These are phyloP conservation scores for Pseudogymnoascus sp. DNA, from an alignment of 2,329 filamentous ascomycete genomes.

Conservation along the genomic window DNA sequence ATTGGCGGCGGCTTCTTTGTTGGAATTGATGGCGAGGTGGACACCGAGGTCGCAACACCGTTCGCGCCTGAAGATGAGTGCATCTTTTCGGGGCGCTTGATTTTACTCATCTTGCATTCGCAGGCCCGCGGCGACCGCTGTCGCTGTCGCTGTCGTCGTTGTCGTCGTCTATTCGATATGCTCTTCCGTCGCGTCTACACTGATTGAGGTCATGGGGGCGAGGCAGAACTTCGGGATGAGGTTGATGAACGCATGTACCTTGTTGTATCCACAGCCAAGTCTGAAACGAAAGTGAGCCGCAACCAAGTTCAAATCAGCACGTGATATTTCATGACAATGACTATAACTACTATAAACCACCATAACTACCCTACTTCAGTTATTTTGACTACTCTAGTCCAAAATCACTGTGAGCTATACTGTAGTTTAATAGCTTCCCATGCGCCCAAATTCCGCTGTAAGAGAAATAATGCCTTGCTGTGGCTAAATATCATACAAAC, in stretches of 20 bases:
- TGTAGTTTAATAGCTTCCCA: neutral
- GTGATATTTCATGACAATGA: neutral
- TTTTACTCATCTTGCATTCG: slow-evolving; percentile 8
- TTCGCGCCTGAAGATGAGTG: slow-evolving; percentile 5
- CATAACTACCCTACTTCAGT: neutral
- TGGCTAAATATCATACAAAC: slow-evolving; percentile 38
- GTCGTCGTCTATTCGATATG: slow-evolving; percentile 4
- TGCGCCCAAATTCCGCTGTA: neutral
- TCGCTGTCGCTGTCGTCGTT: neutral
- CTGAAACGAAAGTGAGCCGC: neutral
- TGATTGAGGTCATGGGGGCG: slow-evolving; percentile 7
- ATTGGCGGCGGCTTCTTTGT: slow-evolving; percentile 44
- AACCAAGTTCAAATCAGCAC: neutral
- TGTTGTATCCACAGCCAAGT: slow-evolving; percentile 7
- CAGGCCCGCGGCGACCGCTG: slow-evolving; percentile 4
- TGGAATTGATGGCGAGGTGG: slow-evolving; percentile 42
- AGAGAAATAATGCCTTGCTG: slow-evolving; percentile 4
- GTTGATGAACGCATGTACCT: slow-evolving; percentile 7
- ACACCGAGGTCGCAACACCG: slow-evolving; percentile 12
- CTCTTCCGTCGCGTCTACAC: neutral
- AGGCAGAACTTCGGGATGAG: slow-evolving; percentile 7
- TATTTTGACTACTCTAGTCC: neutral
- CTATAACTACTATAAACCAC: neutral
- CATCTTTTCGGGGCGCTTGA: slow-evolving; percentile 9
- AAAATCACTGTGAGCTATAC: neutral